A percentile compares a stretch with the other conserved stretches of the same genome.
Conservation (phyloP, 805 yeast genomes). For the Yarrowia phangngaensis region DNA sequence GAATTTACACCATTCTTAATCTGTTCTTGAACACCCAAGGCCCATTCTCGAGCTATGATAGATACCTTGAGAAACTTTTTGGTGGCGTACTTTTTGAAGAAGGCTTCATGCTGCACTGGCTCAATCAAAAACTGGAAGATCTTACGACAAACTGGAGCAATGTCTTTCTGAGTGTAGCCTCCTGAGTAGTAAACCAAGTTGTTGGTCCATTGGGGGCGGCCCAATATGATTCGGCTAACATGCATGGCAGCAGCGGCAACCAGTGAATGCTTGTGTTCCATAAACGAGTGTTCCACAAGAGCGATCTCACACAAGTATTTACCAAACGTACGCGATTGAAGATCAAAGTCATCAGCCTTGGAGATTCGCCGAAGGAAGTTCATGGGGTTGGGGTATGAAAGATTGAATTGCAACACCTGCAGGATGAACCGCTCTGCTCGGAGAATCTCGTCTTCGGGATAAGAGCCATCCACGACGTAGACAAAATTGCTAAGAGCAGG, state of each 20-base stretch:
- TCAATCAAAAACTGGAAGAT: conserved; percentile 68
- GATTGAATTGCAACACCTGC: conserved; percentile 65
- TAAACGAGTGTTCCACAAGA: conserved; percentile 68
- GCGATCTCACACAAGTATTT: conserved; percentile 78
- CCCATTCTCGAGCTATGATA: conserved; percentile 40
- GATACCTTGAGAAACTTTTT: conserved; percentile 73
- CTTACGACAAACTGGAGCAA: conserved; percentile 67
- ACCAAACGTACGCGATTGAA: conserved; percentile 76
- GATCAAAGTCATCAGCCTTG: conserved; percentile 86
- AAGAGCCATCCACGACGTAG: conserved; percentile 82
- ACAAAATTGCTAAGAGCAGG: conserved; percentile 85
- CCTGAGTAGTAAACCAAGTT: conserved; percentile 89
- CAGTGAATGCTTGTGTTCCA: conserved; percentile 69
- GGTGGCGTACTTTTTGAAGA: conserved; percentile 88
- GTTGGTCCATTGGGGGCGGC: conserved; percentile 70
- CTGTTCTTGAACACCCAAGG: conserved; percentile 27
- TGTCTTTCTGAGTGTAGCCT: conserved; percentile 70
- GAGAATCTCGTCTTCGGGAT: conserved; percentile 72
- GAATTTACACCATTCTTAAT: conserved; percentile 21
- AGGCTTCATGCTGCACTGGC: conserved; percentile 86
- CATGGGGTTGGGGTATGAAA: conserved; percentile 85
- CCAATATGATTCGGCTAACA: conserved; percentile 69
- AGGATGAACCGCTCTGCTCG: conserved; percentile 78
- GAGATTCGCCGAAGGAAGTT: conserved; percentile 83
- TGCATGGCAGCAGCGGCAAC: conserved; percentile 88